A percentile compares a stretch with the other conserved stretches of the same genome.
These are phyloP conservation scores for Medicago truncatula DNA, from an alignment of 306 rosid species.

Conservation along the genomic window MtrunA17r5.0-ANR NC_053044.1:41927501-41928000, in stretches of 20 bases:
- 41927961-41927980: background rate
- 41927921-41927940: background rate
- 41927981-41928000: background rate
- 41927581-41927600: background rate
- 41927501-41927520: constrained; percentile 11
- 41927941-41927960: background rate
- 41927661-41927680: constrained; percentile 10
- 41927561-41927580: constrained; percentile 8
- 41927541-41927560: background rate
- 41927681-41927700: background rate
- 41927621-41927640: background rate
- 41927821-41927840: background rate
- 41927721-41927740: background rate
- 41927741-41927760: constrained; percentile 26
- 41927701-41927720: background rate
- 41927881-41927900: constrained; percentile 12
- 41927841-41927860: background rate
- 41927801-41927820: constrained; percentile 11
- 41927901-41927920: constrained; percentile 21
- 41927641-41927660: background rate
- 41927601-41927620: background rate
- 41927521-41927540: background rate
- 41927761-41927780: background rate
- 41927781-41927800: constrained; percentile 17
- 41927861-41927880: constrained; percentile 17